Evolutionary conservation across 345 rosid genomes (phyloP).

Genomic region (Litchi chinensis): DNA sequence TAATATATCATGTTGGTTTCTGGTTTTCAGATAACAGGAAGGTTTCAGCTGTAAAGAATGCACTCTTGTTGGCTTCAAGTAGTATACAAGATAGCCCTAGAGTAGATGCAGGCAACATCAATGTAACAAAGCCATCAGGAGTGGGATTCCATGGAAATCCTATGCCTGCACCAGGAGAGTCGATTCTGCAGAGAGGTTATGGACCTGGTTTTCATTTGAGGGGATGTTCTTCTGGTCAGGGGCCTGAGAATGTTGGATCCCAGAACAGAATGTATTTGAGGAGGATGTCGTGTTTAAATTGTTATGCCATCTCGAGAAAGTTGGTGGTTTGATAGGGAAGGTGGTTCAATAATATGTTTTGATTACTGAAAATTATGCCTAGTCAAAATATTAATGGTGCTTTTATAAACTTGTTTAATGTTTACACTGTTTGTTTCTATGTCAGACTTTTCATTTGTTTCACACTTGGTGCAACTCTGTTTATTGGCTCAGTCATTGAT

Average conservation of each 20-base stretch:
- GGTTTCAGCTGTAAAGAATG: constrained; percentile 60
- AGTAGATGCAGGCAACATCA: constrained; percentile 33
- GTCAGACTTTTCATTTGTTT: no score
- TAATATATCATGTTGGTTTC: background rate
- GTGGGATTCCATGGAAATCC: constrained; percentile 30
- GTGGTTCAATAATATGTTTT: constrained; percentile 34
- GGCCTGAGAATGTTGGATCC: constrained; percentile 50
- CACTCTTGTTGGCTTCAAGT: constrained; percentile 50
- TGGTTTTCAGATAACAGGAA: constrained; percentile 55
- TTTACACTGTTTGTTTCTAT: background rate
- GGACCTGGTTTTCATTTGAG: constrained; percentile 52
- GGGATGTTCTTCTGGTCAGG: constrained; percentile 57
- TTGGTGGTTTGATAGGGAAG: constrained; percentile 83
- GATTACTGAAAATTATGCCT: no score
- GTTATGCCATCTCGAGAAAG: constrained; percentile 72
- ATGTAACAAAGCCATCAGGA: constrained; percentile 25
- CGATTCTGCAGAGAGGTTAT: constrained; percentile 46
- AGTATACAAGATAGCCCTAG: constrained; percentile 53
- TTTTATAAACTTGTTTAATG: no score
- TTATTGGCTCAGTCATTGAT: no score
- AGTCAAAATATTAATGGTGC: no score
- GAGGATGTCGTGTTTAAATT: constrained; percentile 66
- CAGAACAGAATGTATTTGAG: constrained; percentile 54
- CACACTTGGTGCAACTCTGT: no score
- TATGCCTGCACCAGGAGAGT: constrained; percentile 45